Evolutionary conservation across 768 basidiomycete species (phyloP).

Genomic region (Auricularia cornea): DNA sequence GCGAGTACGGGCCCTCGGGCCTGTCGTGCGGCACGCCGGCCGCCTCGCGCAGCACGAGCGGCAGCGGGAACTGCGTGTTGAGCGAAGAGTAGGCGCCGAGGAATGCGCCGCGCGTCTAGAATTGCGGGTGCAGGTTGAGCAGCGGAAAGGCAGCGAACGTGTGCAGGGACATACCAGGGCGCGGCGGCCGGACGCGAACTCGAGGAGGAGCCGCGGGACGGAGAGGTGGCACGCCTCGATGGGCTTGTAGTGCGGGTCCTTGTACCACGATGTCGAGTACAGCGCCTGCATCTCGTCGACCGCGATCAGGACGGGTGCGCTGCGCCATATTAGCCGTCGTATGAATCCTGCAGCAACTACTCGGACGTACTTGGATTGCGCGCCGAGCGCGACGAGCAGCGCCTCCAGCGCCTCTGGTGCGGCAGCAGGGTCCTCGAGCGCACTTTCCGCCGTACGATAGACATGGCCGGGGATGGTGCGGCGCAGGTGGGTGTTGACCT

Average conservation of each 20-base stretch:
- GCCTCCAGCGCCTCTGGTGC: slow-evolving; percentile 51
- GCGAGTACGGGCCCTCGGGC: slow-evolving; percentile 46
- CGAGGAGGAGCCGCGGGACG: slow-evolving; percentile 66
- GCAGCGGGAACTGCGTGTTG: slow-evolving; percentile 47
- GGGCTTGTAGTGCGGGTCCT: slow-evolving; percentile 58
- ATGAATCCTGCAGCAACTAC: neutral
- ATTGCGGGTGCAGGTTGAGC: neutral
- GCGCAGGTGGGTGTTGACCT: slow-evolving; percentile 50
- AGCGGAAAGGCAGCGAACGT: neutral
- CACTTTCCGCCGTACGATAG: slow-evolving; percentile 43
- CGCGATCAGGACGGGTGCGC: slow-evolving; percentile 72
- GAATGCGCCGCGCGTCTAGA: slow-evolving; percentile 59
- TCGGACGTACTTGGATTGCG: slow-evolving; percentile 54
- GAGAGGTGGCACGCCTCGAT: slow-evolving; percentile 75
- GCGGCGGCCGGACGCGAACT: slow-evolving; percentile 65
- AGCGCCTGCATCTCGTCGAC: slow-evolving; percentile 85
- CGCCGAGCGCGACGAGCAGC: slow-evolving; percentile 52
- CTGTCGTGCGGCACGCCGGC: slow-evolving; percentile 39
- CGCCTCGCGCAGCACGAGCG: slow-evolving; percentile 57
- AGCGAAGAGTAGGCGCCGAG: slow-evolving; percentile 61
- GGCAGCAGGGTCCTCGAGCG: slow-evolving; percentile 40
- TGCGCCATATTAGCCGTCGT: slow-evolving; percentile 19
- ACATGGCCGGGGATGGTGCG: slow-evolving; percentile 40
- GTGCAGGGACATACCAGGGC: slow-evolving; percentile 45
- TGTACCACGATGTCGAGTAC: slow-evolving; percentile 57